These are phyloP conservation scores for Lipomyces orientalis DNA, from an alignment of 805 yeast species.

Conservation along the genomic window DNA sequence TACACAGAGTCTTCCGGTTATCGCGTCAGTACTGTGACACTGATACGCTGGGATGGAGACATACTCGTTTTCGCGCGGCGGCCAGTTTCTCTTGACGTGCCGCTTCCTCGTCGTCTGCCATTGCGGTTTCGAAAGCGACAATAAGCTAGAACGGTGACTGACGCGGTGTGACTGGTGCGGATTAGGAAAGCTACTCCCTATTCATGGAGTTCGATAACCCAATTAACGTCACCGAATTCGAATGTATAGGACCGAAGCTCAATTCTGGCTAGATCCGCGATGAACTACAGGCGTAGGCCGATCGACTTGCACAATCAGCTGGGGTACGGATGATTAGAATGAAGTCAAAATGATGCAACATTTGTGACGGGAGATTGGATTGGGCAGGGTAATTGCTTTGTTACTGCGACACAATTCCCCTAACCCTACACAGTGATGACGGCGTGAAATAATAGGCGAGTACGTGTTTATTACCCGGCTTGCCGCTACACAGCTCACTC, in stretches of 20 bases:
- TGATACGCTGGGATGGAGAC: constrained; percentile 30
- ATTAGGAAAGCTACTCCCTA: too few species aligned
- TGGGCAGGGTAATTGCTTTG: background rate
- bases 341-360: background rate
- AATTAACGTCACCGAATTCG: too few species aligned
- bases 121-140: background rate
- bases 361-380: background rate
- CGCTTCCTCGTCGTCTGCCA: constrained; percentile 42
- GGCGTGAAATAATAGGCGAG: too few species aligned
- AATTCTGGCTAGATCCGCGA: background rate
- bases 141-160: too few species aligned
- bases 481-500: too few species aligned
- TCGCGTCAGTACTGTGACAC: background rate
- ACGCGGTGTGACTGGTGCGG: too few species aligned
- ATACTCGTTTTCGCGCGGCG: constrained; percentile 70
- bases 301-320: background rate
- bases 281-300: background rate
- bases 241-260: background rate
- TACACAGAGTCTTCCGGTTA: too few species aligned
- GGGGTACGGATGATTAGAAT: too few species aligned
- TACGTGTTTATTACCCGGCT: background rate
- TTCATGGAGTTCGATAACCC: too few species aligned
- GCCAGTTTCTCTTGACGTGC: constrained; percentile 66
- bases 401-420: too few species aligned
- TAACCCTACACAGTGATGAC: too few species aligned